phyloP scores from a whole-genome alignment of 2,329 filamentous ascomycete genomes.

The Paecilomyces sp. region DNA sequence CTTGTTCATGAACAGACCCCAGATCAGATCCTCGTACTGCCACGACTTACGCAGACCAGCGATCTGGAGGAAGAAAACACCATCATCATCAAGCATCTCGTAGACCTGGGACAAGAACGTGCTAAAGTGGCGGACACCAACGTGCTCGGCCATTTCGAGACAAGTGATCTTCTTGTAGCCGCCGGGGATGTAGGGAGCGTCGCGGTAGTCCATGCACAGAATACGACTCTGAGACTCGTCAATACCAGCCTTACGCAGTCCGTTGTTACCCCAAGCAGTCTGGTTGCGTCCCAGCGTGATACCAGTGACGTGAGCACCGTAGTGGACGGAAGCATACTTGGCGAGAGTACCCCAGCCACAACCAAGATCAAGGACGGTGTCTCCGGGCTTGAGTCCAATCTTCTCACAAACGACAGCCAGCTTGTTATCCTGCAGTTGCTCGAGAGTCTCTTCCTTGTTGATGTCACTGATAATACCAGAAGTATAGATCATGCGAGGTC shows the following conservation, averaged over 20 bases:
- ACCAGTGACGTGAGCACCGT: slow-evolving; percentile 77
- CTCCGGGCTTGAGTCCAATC: slow-evolving; percentile 73
- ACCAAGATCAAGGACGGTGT: slow-evolving; percentile 85
- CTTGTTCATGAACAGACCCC: slow-evolving; percentile 99
- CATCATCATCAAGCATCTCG: slow-evolving; percentile 94
- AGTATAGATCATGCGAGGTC: slow-evolving; percentile 98
- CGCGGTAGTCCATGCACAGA: slow-evolving; percentile 94
- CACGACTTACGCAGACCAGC: slow-evolving; percentile 88
- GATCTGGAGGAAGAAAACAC: slow-evolving; percentile 92
- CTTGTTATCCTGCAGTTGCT: slow-evolving; percentile 98
- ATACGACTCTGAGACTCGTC: slow-evolving; percentile 84
- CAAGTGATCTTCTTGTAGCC: slow-evolving; percentile 93
- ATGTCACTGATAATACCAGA: slow-evolving; percentile 88
- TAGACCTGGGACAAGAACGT: slow-evolving; percentile 79
- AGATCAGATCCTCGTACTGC: slow-evolving; percentile 97
- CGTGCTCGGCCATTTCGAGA: slow-evolving; percentile 98
- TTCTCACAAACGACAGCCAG: slow-evolving; percentile 92
- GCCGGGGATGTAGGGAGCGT: slow-evolving; percentile 72
- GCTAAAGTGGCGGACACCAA: slow-evolving; percentile 82
- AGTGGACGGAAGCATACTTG: slow-evolving; percentile 87
- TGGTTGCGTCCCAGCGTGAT: slow-evolving; percentile 94
- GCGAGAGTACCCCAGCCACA: slow-evolving; percentile 97
- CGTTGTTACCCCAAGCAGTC: slow-evolving; percentile 92
- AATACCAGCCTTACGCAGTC: slow-evolving; percentile 73
- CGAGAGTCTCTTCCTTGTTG: slow-evolving; percentile 79